These are phyloP conservation scores for Populus euphratica DNA, from an alignment of 345 rosid species.

Conservation along the genomic window DNA sequence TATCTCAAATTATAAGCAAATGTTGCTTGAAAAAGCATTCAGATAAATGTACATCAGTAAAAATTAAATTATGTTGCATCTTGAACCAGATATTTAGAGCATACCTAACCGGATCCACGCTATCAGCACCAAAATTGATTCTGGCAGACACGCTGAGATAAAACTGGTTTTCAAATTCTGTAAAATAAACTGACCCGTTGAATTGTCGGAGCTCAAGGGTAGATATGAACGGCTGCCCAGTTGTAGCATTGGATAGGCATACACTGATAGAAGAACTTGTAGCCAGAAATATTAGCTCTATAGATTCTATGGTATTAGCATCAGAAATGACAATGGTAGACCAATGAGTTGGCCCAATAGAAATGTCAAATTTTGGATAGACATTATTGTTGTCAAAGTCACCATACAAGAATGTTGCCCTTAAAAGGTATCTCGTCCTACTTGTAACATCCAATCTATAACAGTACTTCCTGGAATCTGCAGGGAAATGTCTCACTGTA, in stretches of 20 bases:
- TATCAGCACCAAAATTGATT: constrained; percentile 91
- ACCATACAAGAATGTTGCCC: constrained; percentile 94
- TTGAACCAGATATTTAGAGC: constrained; percentile 17
- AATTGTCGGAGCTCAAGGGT: constrained; percentile 96
- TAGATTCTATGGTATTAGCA: constrained; percentile 54
- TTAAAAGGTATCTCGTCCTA: constrained; percentile 79
- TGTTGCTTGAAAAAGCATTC: constrained; percentile 1
- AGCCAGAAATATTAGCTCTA: constrained; percentile 86
- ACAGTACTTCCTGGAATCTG: constrained; percentile 85
- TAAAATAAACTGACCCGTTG: constrained; percentile 80
- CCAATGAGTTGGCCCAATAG: constrained; percentile 91
- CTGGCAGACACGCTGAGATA: constrained; percentile 80
- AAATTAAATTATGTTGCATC: not conserved
- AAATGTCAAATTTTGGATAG: constrained; percentile 88
- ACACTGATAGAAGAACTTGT: constrained; percentile 59
- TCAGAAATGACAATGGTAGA: constrained; percentile 84
- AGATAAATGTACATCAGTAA: not conserved
- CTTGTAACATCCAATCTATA: constrained; percentile 64
- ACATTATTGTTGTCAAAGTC: constrained; percentile 83
- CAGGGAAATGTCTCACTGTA: constrained; percentile 86
- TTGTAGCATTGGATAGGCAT: constrained; percentile 94
- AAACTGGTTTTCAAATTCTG: constrained; percentile 56
- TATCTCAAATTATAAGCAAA: not conserved
- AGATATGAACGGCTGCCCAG: constrained; percentile 95
- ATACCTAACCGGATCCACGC: constrained; percentile 77